Evolutionary conservation across 352 stramenopile genomes (phyloP), one percentile per base, ranked within the genome.

Genomic region (Phytopythium ostracodes): DNA sequence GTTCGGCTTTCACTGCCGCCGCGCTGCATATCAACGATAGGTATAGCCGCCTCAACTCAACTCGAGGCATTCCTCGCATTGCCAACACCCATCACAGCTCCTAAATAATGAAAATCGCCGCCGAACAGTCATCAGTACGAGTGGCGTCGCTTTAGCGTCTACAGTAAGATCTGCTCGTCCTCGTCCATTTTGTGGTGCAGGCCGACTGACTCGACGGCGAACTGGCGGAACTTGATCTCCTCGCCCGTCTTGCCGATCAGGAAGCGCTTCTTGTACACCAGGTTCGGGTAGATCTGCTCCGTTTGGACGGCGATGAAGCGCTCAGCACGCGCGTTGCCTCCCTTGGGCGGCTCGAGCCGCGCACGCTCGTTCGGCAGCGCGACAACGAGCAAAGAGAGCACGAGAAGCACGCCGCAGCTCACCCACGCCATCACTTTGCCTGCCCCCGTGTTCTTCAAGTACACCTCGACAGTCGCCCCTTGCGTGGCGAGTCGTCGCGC

Each of bases 251-350:
- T 87, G 52, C 77, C 81, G 60, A 90, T 86, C 27, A 81, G 60
- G 46, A 90, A 86, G 56, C 81, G 81, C 64, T 90, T 90, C 71
- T 88, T 90, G 72, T 90, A 88, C 53, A 90, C 79, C 24, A 90
- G 60, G 56, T 90, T 90, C 35, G 81, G 81, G 50, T 90, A 90
- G 57, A 88, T 50, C 47, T 90, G 76, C 59, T 90, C 81, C 2
- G 81, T 90, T 35, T 88, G 81, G 25, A 90, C 79, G 53, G 74
- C 71, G 40, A 90, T 67, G 55, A 88, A 90, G 27, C 79, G 79
- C 56, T 88, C 81, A 10, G 79, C 81, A 24, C 77, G 78, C 54
- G 73, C 73, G 36, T 84, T 86, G 62, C 71, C 74, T 33, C 77
- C 77, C 64, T 71, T 73, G 59, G 71, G 75, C 11, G 75, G 77